Evolutionary conservation across 2,329 filamentous ascomycete species (phyloP), one percentile per base, ranked within the genome.

Genomic region (Trichoderma semiorbis): DNA sequence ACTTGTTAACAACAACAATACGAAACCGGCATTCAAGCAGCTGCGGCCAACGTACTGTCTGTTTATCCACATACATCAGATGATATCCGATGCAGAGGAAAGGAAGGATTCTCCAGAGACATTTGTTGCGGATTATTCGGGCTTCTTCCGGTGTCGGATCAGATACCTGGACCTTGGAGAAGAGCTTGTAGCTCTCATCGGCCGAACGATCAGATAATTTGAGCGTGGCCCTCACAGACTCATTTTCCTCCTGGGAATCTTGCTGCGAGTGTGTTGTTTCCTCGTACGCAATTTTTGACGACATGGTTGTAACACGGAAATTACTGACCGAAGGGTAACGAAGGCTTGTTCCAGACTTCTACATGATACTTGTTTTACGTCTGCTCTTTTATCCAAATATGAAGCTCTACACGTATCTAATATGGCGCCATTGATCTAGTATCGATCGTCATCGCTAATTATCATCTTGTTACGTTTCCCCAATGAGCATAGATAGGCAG

Each of bases 181-280:
- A 82, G 8, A 83, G 78, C 70, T 81, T 83, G 73, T 82, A 83
- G 68, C 82, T 83, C 73, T 83, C 82, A 63, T 83, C 81, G 2
- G 81, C 82, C 66, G 79, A 82, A 24, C 77, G 79, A 53, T 80
- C 80, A 0, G 80, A 77, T 1, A 83, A 74, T 67, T 80, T 82
- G 11, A 75, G 80, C 1, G 61, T 50, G 34, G 50, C n/a, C 7
- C 50, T 24, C 2, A 28, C 5, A 61, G 26, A 8, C 7, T 26
- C 43, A 39, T n/a, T 4, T 8, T 50, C 39, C 14, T 24, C 43
- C 1, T 69, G 67, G 50, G 39, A 60, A 21, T 57, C 63, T 16
- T 26, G 24, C 10, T 43, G 63, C 3, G 63, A 68, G 11, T 68
- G n/a, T 60, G 63, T 68, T 5, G 63, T 61, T 43, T 60, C 69